Evolutionary conservation across 2,329 filamentous ascomycete genomes (phyloP), one percentile per base, ranked within the genome.

Genomic region (Penicillium sclerotigenum): DNA sequence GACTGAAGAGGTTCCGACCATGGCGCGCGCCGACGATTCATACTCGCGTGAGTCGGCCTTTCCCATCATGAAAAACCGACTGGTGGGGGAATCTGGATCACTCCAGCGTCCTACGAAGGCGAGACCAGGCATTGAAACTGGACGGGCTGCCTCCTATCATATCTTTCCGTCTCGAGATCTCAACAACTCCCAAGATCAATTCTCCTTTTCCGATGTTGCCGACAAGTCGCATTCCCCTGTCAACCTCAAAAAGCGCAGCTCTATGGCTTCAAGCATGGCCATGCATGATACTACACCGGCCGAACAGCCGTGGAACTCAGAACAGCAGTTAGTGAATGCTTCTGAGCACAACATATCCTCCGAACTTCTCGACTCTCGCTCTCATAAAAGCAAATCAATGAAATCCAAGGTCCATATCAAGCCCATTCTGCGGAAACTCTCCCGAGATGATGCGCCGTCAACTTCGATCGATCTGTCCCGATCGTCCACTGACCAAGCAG

Each of bases 401-500:
- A 72, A 68, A 47, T 56, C 67, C 24, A 73, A 73, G 47, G 63
- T 66, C 4, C 81, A 81, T 67, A 78, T 82, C 68, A 84, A 83
- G 67, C 81, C 82, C 3, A 79, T 83, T 57, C 71, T 83, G 50
- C 78, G 80, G 49, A 83, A 82, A 66, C 73, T 80, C 59, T 79
- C 80, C 20, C 73, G 74, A 43, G 76, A 79, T 57, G 80, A 80
- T 61, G 73, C 75, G 56, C 71, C 74, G 31, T 73, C 76, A 51
- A 72, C 74, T 43, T 77, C 78, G 20, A 76, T 84, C 52, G 82
- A 85, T 64, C 71, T 84, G 24, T 82, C 81, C 31, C 79, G 81
- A 31, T 79, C 82, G 4, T 77, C 78, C 6, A 76, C 78, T 14
- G 82, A 85, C 60, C 81, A 83, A 58, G 81, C 83, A 55, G 82